Evolutionary conservation across 2,329 filamentous ascomycete species (phyloP).

Genomic region (Sporothrix euskadiensis): DNA sequence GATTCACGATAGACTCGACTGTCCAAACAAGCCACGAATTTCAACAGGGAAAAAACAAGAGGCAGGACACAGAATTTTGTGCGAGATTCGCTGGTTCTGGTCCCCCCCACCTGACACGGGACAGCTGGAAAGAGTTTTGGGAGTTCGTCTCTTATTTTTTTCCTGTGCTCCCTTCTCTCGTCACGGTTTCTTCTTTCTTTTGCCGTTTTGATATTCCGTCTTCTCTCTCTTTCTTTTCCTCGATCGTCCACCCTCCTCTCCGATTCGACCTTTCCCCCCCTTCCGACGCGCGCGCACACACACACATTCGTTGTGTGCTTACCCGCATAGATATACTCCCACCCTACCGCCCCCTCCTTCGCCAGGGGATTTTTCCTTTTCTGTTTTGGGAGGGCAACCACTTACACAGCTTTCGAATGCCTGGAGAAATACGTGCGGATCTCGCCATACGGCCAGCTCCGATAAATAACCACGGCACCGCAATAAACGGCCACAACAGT

Average conservation of each 20-base stretch:
- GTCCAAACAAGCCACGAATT: background rate
- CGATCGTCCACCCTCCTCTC: background rate
- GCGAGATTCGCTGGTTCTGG: background rate
- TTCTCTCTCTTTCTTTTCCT: background rate
- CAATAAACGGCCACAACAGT: constrained; percentile 21
- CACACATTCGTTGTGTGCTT: background rate
- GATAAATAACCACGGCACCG: constrained; percentile 20
- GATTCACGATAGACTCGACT: constrained; percentile 19
- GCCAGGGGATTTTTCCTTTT: background rate
- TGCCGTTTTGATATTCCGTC: constrained; percentile 1
- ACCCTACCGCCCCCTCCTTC: background rate
- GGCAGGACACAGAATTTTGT: background rate
- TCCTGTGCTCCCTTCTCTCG: background rate
- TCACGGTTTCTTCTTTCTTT: background rate
- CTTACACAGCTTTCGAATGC: constrained; percentile 29
- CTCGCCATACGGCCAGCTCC: constrained; percentile 36
- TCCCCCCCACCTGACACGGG: background rate
- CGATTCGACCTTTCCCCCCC: background rate
- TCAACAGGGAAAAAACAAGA: background rate
- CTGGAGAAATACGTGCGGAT: constrained; percentile 33
- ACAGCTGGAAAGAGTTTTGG: background rate
- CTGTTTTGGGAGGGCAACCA: background rate
- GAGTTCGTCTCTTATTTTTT: background rate
- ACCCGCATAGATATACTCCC: constrained; percentile 13
- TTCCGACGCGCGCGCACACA: constrained; percentile 12